A percentile compares a stretch with the other conserved stretches of the same genome.
These are phyloP conservation scores for Lachnellula arida DNA, from an alignment of 2,329 filamentous ascomycete species.

Conservation along the genomic window DNA sequence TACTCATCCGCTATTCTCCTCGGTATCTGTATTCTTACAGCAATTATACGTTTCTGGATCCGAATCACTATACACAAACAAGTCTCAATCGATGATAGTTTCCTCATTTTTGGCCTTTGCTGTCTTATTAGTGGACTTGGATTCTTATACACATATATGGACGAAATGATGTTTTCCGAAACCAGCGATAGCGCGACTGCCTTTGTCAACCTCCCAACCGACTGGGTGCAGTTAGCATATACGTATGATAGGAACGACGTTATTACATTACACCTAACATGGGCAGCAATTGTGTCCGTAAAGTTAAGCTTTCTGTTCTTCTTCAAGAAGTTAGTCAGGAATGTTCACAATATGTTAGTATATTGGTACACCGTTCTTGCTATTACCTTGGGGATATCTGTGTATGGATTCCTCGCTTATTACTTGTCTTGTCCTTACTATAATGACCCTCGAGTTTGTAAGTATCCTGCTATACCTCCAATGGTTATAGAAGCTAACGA, in stretches of 20 bases:
- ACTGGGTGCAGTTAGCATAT: not conserved
- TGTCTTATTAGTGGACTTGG: not conserved
- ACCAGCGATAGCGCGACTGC: not conserved
- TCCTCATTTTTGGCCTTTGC: not conserved
- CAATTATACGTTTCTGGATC: not conserved
- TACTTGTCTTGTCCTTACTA: not conserved
- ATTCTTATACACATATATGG: not conserved
- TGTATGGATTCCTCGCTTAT: not conserved
- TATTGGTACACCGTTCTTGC: not conserved
- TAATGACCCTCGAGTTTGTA: not conserved
- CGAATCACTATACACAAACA: not conserved
- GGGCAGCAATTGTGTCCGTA: slow-evolving; percentile 1
- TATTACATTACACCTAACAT: not conserved
- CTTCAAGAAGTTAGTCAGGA: slow-evolving; percentile 1
- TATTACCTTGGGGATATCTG: not conserved
- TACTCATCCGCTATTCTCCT: not conserved
- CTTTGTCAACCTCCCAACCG: not conserved
- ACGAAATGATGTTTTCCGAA: not conserved
- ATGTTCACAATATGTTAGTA: not conserved
- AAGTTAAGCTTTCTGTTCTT: slow-evolving; percentile 7
- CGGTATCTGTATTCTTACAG: not conserved
- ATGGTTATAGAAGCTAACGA: no score
- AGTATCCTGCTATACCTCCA: not conserved
- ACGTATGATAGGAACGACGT: not conserved
- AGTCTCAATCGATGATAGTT: not conserved